Conservation (phyloP, 169 alveolate genomes). For the Perkinsus olseni region DNA sequence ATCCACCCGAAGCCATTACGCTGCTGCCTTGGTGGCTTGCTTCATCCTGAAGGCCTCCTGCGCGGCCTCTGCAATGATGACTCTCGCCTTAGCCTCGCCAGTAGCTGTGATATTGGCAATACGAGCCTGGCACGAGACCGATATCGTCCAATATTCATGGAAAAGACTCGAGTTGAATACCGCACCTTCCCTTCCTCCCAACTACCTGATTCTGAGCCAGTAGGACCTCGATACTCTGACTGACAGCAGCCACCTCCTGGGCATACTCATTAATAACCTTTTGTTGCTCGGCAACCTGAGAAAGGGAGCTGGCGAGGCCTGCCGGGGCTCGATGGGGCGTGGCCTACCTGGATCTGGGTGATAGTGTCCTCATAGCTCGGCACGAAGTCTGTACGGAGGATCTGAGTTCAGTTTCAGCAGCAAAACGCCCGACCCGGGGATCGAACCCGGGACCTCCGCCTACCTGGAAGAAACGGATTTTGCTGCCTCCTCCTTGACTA, state of each 20-base stretch:
- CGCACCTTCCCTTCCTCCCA: no score
- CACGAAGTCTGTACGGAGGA: conserved; percentile 2
- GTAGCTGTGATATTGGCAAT: not conserved
- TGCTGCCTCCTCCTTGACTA: not conserved
- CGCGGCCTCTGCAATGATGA: not conserved
- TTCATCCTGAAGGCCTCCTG: not conserved
- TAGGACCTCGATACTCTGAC: not conserved
- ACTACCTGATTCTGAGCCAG: conserved; percentile 3
- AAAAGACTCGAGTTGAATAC: no score
- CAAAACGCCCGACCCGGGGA: not conserved
- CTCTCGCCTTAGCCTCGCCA: not conserved
- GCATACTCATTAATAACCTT: conserved; percentile 8
- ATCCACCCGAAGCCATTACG: not conserved
- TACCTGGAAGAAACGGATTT: not conserved
- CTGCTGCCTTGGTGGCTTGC: not conserved
- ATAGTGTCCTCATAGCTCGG: not conserved
- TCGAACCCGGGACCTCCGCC: not conserved
- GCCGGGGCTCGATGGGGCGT: no score
- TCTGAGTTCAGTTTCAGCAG: not conserved
- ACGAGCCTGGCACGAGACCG: not conserved
- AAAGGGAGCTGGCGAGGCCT: not conserved
- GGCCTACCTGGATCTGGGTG: not conserved
- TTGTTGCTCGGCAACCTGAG: conserved; percentile 7
- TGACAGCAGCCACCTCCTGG: not conserved
- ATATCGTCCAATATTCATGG: no score